Base-by-base conservation (phyloP, 1,139 yeast genomes). In the Scheffersomyces cryptocercus region DNA sequence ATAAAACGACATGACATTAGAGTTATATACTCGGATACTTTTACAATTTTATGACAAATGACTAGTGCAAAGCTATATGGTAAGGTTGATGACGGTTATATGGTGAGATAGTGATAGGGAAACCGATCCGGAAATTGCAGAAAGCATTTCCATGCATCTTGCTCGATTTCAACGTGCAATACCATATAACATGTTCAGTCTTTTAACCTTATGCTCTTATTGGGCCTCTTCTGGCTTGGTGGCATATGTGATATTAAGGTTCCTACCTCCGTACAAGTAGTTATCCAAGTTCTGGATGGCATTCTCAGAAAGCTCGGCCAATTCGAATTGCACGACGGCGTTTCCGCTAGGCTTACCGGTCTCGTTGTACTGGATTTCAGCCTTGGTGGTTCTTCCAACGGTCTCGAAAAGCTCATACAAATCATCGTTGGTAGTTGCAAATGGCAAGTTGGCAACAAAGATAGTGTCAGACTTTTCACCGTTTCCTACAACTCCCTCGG, bases 351-450 rank as follows among this genome's bases (percentile, higher is more conserved):
- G 83, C 58, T 85, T 78, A 34, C 95, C 96, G 29, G 69, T 70
- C 4, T 75, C 65, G 56, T 80, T 81, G 54, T 68, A 79, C 62
- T 85, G 89, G 50, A 91, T 75, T 63, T 89, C 96, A 15, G 97
- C 97, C 42, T 77, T 76, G 36, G 69, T 70, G 28, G 91, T 93
- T 43, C 79, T 72, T 28, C 96, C 97, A 42, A 90, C 82, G 29
- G 95, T 85, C 60, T 86, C 95, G 63, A 91, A 91, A 48, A 93
- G 76, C 54, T 91, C 97, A 51, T 76, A 81, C 54, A 93, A 77
- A 65, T 93, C 98, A 47, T 85, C 85, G 54, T 84, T 84, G 35
- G 90, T 82, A 20, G 98, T 91, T 38, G 91, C 86, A 77, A 82
- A 89, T 29, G 98, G 98, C 60, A 93, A 73, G 67, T 91, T 93